Conservation (phyloP, 441 rosid species). For the Corymbia citriodora region DNA sequence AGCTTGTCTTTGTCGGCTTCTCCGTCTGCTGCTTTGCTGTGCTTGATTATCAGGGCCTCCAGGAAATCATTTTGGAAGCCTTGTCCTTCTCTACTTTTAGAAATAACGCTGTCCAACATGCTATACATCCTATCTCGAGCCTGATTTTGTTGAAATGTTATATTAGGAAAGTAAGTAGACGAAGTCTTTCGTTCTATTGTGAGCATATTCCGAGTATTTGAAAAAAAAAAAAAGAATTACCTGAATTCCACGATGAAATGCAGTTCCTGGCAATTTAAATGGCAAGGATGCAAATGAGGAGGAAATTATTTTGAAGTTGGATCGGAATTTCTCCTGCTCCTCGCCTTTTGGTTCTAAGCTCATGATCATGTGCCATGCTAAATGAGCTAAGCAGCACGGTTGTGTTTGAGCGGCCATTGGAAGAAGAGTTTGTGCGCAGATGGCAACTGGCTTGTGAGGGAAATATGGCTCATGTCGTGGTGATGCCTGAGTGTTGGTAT, state of each 20-base stretch:
- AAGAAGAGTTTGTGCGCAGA: constrained; percentile 75
- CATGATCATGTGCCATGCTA: constrained; percentile 81
- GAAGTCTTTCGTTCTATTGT: not conserved
- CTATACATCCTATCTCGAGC: constrained; percentile 56
- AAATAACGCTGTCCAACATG: constrained; percentile 43
- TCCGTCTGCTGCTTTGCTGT: constrained; percentile 21
- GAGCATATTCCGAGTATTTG: not conserved
- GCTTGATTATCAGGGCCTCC: constrained; percentile 48
- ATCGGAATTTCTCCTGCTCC: constrained; percentile 55
- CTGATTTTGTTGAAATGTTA: constrained; percentile 12
- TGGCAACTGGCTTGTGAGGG: constrained; percentile 98
- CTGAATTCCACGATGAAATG: constrained; percentile 49
- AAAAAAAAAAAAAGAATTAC: constrained; percentile 6
- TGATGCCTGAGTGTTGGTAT: constrained; percentile 76
- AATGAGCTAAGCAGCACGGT: constrained; percentile 93
- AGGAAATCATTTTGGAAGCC: constrained; percentile 49
- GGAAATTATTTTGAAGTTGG: constrained; percentile 57
- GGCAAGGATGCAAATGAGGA: constrained; percentile 61
- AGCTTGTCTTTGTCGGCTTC: constrained; percentile 36
- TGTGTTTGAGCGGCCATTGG: constrained; percentile 77
- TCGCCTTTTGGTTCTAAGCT: constrained; percentile 57
- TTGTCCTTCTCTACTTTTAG: constrained; percentile 39
- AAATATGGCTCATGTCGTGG: constrained; percentile 82
- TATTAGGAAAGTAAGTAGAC: not conserved
- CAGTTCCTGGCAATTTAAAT: constrained; percentile 59